Base-by-base conservation (phyloP, 148 eudicot species). In the Camellia granthamiana region DNA sequence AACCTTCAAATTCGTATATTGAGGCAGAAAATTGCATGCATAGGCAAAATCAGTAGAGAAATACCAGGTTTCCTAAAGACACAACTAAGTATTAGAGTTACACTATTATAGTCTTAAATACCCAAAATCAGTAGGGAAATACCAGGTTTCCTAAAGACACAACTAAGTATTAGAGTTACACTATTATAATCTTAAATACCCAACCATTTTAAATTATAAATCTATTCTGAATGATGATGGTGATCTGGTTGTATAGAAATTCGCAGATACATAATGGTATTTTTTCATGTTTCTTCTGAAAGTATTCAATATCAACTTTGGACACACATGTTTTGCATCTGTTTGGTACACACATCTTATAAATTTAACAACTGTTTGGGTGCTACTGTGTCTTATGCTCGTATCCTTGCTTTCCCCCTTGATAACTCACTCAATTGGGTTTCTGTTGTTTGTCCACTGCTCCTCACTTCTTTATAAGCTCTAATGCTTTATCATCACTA, bases 401-500 rank as follows among this genome's bases (percentile, higher is more conserved):
- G 1, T 62, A 62, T n/a, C 65, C 60, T 56, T 56, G 60, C 21
- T 3, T 51, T 23, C 41, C 58, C 58, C 41, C 7, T 72, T 70
- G 18, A 49, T 54, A 49, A 19, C 10, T 18, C 58, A 19, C 21
- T 51, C 42, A 72, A 49, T 72, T 72, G 58, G 62, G 76, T 12
- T 51, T 72, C 52, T 72, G 58, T 49, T 12, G 61, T 56, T 72
- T 8, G 52, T 72, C 19, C 30, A 72, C 43, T 72, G 59, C 59
- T 52, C 21, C 16, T 72, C 44, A 12, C 61, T 72, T 15, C 10
- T 58, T 14, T 58, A 58, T 30, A 30, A 30, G 38, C 38, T 30
- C 38, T 30, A 30, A 30, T 56, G 15, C 7, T 14, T 21, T 16
- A 18, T 54, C n/a, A 41, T 54, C n/a, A 6, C 78, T 62, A 56